A percentile compares a stretch with the other conserved stretches of the same genome.
phyloP scores from a whole-genome alignment of 306 rosid genomes.

The Vicia sativa region DNA sequence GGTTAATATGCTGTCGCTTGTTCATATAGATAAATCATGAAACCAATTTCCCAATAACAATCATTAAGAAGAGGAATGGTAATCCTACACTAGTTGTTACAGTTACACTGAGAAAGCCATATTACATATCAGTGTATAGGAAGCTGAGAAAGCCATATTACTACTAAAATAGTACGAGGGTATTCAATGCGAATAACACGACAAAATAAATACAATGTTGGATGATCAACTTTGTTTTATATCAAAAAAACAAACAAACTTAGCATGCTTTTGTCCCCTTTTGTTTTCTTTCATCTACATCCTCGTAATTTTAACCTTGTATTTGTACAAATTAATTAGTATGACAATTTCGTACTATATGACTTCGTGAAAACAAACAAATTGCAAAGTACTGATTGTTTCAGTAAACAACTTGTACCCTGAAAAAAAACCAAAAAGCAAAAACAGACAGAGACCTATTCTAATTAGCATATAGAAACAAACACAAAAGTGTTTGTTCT shows the following conservation, averaged over 20 bases:
- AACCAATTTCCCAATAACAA: not conserved
- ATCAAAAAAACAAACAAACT: not conserved
- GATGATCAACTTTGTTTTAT: not conserved
- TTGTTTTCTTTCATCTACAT: not conserved
- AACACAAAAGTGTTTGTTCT: not conserved
- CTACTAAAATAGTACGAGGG: not conserved
- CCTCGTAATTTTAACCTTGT: not conserved
- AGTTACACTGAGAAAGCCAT: no score
- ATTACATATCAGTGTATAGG: no score
- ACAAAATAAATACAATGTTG: not conserved
- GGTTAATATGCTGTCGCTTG: not conserved
- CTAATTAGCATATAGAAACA: conserved; percentile 1
- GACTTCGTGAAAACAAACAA: not conserved
- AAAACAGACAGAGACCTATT: conserved; percentile 23
- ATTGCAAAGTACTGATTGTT: no score
- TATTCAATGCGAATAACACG: no score
- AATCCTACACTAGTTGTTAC: no score
- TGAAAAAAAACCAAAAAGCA: not conserved
- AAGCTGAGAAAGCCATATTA: no score
- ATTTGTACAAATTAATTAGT: not conserved
- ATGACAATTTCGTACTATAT: not conserved
- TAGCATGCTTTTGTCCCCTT: not conserved
- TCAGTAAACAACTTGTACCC: not conserved
- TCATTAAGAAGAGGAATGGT: no score
- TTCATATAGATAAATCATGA: not conserved